Evolutionary conservation across 306 rosid genomes (phyloP).

Genomic region (Cajanus cajan): DNA sequence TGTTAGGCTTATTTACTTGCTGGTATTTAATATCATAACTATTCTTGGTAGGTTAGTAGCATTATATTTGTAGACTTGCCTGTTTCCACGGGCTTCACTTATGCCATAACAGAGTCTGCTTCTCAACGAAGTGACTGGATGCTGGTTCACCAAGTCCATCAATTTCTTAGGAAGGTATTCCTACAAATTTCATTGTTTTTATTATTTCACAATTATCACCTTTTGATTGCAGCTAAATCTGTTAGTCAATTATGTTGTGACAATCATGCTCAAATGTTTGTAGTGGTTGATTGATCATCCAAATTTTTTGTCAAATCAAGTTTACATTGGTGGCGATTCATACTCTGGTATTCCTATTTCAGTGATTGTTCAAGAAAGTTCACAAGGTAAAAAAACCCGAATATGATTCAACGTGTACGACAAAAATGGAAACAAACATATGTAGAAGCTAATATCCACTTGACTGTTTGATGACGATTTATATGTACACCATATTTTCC

Average conservation of each 20-base stretch:
- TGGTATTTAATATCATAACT: background rate
- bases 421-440: background rate
- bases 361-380: no score
- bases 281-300: no score
- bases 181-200: background rate
- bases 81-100: constrained; percentile 66
- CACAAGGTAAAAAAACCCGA: constrained; percentile 42
- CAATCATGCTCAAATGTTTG: no score
- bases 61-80: constrained; percentile 69
- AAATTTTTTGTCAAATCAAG: no score
- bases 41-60: constrained; percentile 41
- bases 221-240: no score
- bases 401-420: background rate
- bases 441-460: background rate
- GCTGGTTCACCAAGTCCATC: constrained; percentile 39
- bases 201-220: no score
- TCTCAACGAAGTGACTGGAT: constrained; percentile 37
- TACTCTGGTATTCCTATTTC: no score
- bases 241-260: no score
- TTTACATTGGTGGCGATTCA: no score
- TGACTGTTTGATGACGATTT: background rate
- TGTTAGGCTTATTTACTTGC: background rate
- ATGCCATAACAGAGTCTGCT: constrained; percentile 35
- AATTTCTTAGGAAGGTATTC: constrained; percentile 56
- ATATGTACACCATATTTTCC: background rate